A percentile compares a stretch with the other conserved stretches of the same genome.
Conservation (phyloP, 495 filamentous ascomycete genomes). For the Chaetomidium leptoderma region DNA sequence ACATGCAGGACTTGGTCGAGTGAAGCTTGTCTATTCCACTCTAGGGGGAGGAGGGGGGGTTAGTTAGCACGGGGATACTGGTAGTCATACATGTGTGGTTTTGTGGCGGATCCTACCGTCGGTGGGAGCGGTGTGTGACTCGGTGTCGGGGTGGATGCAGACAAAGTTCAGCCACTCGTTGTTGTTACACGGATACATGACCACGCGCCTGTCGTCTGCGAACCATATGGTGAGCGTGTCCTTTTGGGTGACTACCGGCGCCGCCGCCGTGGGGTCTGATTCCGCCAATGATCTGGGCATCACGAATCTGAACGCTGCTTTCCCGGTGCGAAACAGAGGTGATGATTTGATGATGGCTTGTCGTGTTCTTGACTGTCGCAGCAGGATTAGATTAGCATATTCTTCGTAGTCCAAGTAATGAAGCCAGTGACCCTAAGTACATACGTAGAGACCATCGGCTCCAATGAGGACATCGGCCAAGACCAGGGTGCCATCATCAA, state of each 20-base stretch:
- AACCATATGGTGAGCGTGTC: slow-evolving; percentile 51
- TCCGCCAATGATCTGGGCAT: slow-evolving; percentile 42
- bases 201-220: slow-evolving; percentile 47
- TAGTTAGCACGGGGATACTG: slow-evolving; percentile 20
- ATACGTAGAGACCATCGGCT: slow-evolving; percentile 41
- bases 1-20: slow-evolving; percentile 47
- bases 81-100: neutral
- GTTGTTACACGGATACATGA: slow-evolving; percentile 57
- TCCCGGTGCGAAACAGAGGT: slow-evolving; percentile 47
- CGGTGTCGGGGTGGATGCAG: slow-evolving; percentile 51
- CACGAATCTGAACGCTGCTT: slow-evolving; percentile 60
- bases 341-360: slow-evolving; percentile 32
- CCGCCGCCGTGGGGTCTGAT: slow-evolving; percentile 45
- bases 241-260: slow-evolving; percentile 35
- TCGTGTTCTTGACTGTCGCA: slow-evolving; percentile 32
- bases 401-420: neutral
- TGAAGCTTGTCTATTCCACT: slow-evolving; percentile 47
- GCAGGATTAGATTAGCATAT: neutral
- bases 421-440: too few relatives aligned
- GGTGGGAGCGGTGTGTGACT: slow-evolving; percentile 23
- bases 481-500: slow-evolving; percentile 35
- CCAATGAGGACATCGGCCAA: slow-evolving; percentile 41
- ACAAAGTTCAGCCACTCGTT: slow-evolving; percentile 58
- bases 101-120: neutral
- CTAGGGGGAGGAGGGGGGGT: too few relatives aligned